Evolutionary conservation across 371 early-diverging fungal genomes (phyloP), one percentile per base, ranked within the genome.

Genomic region (Rhizopus arrhizus): DNA sequence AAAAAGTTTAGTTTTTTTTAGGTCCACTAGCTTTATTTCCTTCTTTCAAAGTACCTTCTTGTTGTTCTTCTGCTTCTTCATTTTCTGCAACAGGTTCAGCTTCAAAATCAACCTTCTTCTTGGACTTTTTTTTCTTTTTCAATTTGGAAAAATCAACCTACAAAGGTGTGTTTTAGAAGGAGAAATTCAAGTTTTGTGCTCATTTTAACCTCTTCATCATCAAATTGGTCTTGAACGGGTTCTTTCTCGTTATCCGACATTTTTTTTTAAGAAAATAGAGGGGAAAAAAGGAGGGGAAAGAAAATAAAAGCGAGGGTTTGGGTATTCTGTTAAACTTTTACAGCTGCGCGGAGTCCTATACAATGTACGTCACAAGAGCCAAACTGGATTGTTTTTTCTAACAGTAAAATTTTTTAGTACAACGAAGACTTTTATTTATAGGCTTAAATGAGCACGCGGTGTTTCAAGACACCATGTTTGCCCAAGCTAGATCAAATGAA

Each of bases 101-200:
- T 54, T 81, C 81, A 58, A 78, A 75, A 36, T 78, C 78, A 34
- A 81, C 76, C 69, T 81, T 74, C 74, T 81, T 81, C 72, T 81
- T 81, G 35, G 81, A 78, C 64, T 81, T 81, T 68, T 81, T 81
- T 74, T 81, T 81, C 66, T 81, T 81, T 49, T 81, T 81, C 56
- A 81, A 69, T 53, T 77, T 80, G 45, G 78, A 78, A 59, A 78
- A 81, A 62, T 81, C 81, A 43, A 71, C 70, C 81, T 80, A 46
- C 29, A 34, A 43, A 22, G 0, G 22, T 22, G 22, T 22, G 22
- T 45, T 13, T 13, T 45, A 38, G 29, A 36, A 58, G 52, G 33
- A 58, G 9, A 15, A 49, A 38, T 0, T 11, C 22, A 8, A 22
- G 22, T 16, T 29, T 12, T 43, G 28, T 38, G 11, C 22, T 22